These are phyloP conservation scores for Malus sieversii DNA, from an alignment of 306 rosid species.

Conservation along the genomic window DNA sequence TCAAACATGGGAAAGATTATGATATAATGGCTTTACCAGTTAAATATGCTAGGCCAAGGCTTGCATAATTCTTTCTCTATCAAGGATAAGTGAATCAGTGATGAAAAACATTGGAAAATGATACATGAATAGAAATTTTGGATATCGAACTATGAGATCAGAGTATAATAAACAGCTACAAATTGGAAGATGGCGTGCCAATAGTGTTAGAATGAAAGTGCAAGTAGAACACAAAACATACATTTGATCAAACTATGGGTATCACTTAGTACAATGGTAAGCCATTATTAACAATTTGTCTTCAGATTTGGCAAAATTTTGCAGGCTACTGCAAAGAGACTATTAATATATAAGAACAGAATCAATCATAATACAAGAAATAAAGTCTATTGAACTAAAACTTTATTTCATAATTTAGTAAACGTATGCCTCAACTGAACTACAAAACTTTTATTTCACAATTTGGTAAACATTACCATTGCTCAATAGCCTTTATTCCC, in stretches of 20 bases:
- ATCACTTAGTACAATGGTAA: background rate
- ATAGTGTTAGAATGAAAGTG: background rate
- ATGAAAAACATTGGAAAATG: background rate
- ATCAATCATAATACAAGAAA: background rate
- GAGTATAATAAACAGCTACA: no score
- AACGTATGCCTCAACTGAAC: background rate
- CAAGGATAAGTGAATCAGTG: background rate
- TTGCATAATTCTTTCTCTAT: background rate
- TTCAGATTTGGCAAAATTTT: background rate
- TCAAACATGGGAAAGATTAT: background rate
- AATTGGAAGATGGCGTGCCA: background rate
- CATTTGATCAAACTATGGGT: background rate
- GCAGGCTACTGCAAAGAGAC: background rate
- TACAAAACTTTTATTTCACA: background rate
- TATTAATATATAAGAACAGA: background rate
- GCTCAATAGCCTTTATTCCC: slow-evolving; percentile 45
- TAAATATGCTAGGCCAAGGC: background rate
- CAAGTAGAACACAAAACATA: background rate
- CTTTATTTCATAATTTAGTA: background rate
- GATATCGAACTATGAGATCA: background rate
- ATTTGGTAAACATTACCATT: background rate
- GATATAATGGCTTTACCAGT: background rate
- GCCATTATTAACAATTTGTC: background rate
- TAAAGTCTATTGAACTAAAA: background rate
- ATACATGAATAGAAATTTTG: background rate